Base-by-base conservation (phyloP, 345 rosid species). In the Populus deltoides region DNA sequence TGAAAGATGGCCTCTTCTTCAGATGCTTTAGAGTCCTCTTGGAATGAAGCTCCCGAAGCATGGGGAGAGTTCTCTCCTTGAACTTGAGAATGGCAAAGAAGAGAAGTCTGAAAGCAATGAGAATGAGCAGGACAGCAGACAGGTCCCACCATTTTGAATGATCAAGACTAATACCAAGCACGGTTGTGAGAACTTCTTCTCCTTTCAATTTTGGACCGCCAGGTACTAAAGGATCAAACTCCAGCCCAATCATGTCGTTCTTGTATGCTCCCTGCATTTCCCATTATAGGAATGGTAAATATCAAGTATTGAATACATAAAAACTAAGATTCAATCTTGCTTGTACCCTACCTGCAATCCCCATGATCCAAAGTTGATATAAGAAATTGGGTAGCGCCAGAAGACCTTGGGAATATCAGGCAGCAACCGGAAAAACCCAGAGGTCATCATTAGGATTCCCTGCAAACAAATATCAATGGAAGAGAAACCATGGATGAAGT, bases 61-160 rank as follows among this genome's bases (percentile, higher is more conserved):
- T 33, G 0, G 97, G 94, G 33, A 85, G 86, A 68, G 88, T 93
- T 80, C 86, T 88, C 85, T 95, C 98, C 81, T 81, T 91, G 53
- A 90, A 83, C 91, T 93, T 93, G 69, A 95, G 86, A 47, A 93
- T 87, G 27, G 76, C 66, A 80, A 86, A 91, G 89, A 95, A 95
- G 55, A 93, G 72, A 70, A 95, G 77, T 67, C 98, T 87, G 72
- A 86, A 93, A 47, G 85, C 81, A 63, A 91, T 68, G 29, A 95
- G 90, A 78, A 93, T 88, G 55, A 43, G 66, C 13, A 72, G 82
- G 18, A 93, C 67, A 16, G 90, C 90, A 0, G 90, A 84, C 41
- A 93, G 83, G 84, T 95, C 99, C 94, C 90, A 93, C 99, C 99
- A 93, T 76, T 95, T 95, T 7, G 97, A 92, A 71, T 86, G 84